Evolutionary conservation across 2,329 filamentous ascomycete species (phyloP).

Genomic region (Aspergillus sp.): DNA sequence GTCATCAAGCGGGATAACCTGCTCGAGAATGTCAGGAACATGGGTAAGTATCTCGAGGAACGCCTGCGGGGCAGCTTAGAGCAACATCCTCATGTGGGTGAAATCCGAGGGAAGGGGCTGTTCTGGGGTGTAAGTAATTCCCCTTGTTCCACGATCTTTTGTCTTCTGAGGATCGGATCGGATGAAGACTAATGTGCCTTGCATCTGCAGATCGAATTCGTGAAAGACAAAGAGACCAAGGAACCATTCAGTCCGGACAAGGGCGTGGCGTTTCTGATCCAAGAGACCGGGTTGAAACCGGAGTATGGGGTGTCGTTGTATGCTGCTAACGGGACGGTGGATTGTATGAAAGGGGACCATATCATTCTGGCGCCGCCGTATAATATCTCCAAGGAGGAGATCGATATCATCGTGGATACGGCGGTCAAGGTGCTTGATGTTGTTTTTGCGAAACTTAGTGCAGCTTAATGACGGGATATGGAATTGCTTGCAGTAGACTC

Average conservation of each 20-base stretch:
- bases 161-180: not conserved
- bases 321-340: constrained; percentile 63
- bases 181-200: not conserved
- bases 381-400: constrained; percentile 60
- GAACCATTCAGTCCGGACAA: constrained; percentile 53
- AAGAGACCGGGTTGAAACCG: constrained; percentile 51
- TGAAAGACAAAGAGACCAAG: constrained; percentile 57
- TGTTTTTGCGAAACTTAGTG: constrained; percentile 41
- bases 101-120: constrained; percentile 61
- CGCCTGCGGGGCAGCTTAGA: constrained; percentile 49
- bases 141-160: not conserved
- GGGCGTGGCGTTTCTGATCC: constrained; percentile 52
- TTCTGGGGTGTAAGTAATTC: constrained; percentile 58
- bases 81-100: constrained; percentile 54
- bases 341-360: constrained; percentile 66
- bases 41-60: constrained; percentile 51
- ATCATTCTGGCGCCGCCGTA: constrained; percentile 70
- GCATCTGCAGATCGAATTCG: constrained; percentile 55
- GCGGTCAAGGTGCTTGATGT: constrained; percentile 56
- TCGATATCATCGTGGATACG: constrained; percentile 58
- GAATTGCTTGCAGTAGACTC: too few species aligned
- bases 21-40: constrained; percentile 58
- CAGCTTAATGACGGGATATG: not conserved
- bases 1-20: constrained; percentile 61
- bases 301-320: constrained; percentile 61